Evolutionary conservation across 78 protist genomes (phyloP), one percentile per base, ranked within the genome.

Genomic region (slime mould (Dictyostelium discoideum)): DNA sequence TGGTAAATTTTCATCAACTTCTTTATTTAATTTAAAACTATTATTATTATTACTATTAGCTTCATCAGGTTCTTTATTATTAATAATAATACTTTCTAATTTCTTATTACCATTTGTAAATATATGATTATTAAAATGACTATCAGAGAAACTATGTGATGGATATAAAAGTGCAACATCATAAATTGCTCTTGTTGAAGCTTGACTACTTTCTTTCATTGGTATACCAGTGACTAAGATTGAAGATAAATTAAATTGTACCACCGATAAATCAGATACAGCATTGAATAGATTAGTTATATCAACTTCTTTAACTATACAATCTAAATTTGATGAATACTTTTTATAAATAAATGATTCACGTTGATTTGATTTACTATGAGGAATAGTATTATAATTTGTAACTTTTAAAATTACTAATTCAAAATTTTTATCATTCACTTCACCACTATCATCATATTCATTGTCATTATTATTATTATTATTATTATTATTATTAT

Each of bases 151-250:
- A 20, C 78, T 60, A 50, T 57, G 16, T 1, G 37, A 39, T 44
- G 60, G 29, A 11, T 87, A 87, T 8, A 77, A 44, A 10, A 60
- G 48, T 16, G 85, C 74, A 9, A 79, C 84, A 79, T 60, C 83
- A 73, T 60, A 87, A 26, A 48, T 46, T 26, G 60, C 39, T 63
- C 84, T 57, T 6, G 50, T 63, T 10, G 90, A 85, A 20, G 44
- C 26, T 39, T 87, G 73, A 39, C 85, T 69, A 44, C 83, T 85
- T 26, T 87, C 93, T 37, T 87, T 87, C 93, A 87, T 87, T 37
- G 93, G 93, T 24, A 87, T 87, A 63, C 93, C 93, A 8, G 85
- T 87, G 1, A 87, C 84, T 29, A 77, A 79, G 2, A 87, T 73
- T 3, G 86, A 79, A 0, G 85, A 79, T 42, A 87, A 18, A 63